Conservation (phyloP, 768 basidiomycete species). For the Steccherinum ochraceum region DNA sequence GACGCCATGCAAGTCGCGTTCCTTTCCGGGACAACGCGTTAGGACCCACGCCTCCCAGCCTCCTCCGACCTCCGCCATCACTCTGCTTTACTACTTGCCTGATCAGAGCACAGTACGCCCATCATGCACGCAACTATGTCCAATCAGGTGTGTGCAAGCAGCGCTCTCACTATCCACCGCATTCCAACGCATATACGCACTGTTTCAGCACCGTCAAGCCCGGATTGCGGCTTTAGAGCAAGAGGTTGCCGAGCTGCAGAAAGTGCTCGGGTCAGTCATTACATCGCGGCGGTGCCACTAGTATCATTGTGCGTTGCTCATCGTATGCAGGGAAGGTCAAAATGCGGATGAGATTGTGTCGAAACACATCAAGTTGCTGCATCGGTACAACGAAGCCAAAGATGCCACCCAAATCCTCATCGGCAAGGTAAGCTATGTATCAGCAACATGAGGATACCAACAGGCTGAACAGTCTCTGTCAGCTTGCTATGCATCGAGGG, state of each 20-base stretch:
- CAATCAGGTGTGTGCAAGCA: slow-evolving; percentile 9
- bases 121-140: slow-evolving; percentile 16
- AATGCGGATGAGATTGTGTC: slow-evolving; percentile 57
- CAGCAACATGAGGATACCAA: not conserved
- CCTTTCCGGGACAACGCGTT: no score
- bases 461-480: not conserved
- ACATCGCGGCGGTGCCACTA: no score
- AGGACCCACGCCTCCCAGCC: no score
- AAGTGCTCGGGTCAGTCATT: not conserved
- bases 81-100: no score
- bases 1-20: no score
- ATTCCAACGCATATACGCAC: not conserved
- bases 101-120: no score
- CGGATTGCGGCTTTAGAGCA: slow-evolving; percentile 1
- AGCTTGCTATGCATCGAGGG: slow-evolving; percentile 70
- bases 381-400: slow-evolving; percentile 77
- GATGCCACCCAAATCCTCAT: slow-evolving; percentile 66
- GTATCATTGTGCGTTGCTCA: no score
- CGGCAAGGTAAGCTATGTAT: not conserved
- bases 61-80: no score
- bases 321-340: slow-evolving; percentile 32
- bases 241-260: slow-evolving; percentile 3
- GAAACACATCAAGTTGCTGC: slow-evolving; percentile 63
- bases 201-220: slow-evolving; percentile 1
- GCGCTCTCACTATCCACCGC: not conserved